These are phyloP conservation scores for Filosporella fistucella DNA, from an alignment of 495 filamentous ascomycete species.

Conservation along the genomic window DNA sequence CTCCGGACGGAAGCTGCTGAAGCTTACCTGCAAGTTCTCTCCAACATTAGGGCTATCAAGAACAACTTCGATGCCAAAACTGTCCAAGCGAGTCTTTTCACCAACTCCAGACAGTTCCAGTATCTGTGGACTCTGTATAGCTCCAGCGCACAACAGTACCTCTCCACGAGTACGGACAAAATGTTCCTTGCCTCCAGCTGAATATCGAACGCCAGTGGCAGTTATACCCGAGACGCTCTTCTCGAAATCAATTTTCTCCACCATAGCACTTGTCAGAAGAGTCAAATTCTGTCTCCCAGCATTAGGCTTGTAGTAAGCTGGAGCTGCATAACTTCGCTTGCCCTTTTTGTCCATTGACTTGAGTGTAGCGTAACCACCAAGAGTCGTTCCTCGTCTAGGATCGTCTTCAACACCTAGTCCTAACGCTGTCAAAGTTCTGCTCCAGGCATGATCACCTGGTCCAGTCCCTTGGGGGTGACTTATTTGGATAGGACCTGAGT, in stretches of 20 bases:
- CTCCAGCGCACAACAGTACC: conserved; percentile 51
- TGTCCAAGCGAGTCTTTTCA: conserved; percentile 51
- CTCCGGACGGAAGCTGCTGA: not conserved
- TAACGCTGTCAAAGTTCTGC: not conserved
- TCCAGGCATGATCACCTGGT: not conserved
- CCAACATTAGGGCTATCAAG: conserved; percentile 71
- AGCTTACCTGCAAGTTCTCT: conserved; percentile 59
- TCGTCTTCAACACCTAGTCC: conserved; percentile 14
- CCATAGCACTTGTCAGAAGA: not conserved
- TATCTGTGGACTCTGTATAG: conserved; percentile 49
- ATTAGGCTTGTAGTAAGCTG: conserved; percentile 3
- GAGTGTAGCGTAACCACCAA: not conserved
- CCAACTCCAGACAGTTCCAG: conserved; percentile 70
- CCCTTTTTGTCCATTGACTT: conserved; percentile 24
- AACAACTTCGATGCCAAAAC: conserved; percentile 61
- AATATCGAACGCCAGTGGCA: conserved; percentile 2
- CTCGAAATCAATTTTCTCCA: conserved; percentile 2
- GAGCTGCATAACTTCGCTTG: conserved; percentile 8
- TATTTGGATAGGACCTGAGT: conserved; percentile 27
- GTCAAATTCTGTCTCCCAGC: conserved; percentile 18
- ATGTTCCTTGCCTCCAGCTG: not conserved
- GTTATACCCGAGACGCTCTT: not conserved
- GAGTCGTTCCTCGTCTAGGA: conserved; percentile 31
- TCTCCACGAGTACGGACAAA: conserved; percentile 25
- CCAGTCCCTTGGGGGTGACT: not conserved